Conservation (phyloP, 176 grass and related monocot species). For the Puccinellia tenuiflora region DNA sequence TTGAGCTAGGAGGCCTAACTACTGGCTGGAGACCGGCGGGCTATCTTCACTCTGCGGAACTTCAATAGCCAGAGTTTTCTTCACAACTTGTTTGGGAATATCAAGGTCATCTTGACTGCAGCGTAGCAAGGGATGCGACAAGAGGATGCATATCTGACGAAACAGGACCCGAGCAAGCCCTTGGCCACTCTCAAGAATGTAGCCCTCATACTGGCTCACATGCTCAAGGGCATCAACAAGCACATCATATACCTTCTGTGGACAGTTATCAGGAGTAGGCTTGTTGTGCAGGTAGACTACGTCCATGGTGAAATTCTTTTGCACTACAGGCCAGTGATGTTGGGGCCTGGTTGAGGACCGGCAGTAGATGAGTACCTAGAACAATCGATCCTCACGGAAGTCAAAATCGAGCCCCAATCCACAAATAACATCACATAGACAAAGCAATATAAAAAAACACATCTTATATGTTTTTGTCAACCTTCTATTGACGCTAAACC, state of each 20-base stretch:
- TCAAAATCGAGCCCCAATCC: neutral
- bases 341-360: conserved; percentile 69
- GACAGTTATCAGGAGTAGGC: conserved; percentile 71
- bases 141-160: conserved; percentile 65
- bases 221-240: conserved; percentile 86
- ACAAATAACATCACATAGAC: neutral
- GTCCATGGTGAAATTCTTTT: conserved; percentile 88
- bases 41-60: conserved; percentile 41
- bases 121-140: conserved; percentile 68
- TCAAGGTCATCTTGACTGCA: conserved; percentile 90
- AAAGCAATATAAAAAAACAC: neutral
- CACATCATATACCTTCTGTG: conserved; percentile 80
- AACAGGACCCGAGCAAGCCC: conserved; percentile 69
- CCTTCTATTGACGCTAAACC: neutral
- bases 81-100: conserved; percentile 62
- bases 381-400: neutral
- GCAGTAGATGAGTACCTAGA: conserved; percentile 89
- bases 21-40: conserved; percentile 22
- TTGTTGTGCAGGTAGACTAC: conserved; percentile 88
- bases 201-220: conserved; percentile 87
- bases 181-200: conserved; percentile 85
- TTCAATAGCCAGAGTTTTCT: conserved; percentile 39
- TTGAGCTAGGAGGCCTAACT: conserved; percentile 18
- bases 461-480: neutral
- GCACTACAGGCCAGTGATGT: conserved; percentile 72